Conservation (phyloP, 805 yeast species). For the Ogataea nitratoaversa region DNA sequence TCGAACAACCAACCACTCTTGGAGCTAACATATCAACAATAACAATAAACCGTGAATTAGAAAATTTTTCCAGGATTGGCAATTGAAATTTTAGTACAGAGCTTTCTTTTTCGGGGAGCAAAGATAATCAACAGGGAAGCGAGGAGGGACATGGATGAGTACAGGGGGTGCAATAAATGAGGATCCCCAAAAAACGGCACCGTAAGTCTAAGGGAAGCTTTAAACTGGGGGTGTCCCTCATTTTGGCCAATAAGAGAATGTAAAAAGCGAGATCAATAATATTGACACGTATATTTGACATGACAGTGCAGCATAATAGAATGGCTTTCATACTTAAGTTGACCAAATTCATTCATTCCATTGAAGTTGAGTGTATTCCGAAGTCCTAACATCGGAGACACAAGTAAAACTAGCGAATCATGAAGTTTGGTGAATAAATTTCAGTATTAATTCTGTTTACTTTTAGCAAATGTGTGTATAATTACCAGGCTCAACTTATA, state of each 20-base stretch:
- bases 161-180: slow-evolving; percentile 13
- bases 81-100: too few species aligned
- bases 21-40: neutral
- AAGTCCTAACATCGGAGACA: neutral
- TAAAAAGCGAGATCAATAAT: neutral
- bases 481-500: too few species aligned
- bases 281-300: neutral
- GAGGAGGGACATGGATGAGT: slow-evolving; percentile 3
- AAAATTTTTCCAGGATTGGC: neutral
- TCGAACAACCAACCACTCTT: too few species aligned
- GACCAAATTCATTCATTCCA: too few species aligned
- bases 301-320: neutral
- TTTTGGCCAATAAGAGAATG: slow-evolving; percentile 10
- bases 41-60: neutral
- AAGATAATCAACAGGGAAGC: too few species aligned
- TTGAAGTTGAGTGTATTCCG: neutral
- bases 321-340: too few species aligned
- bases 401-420: neutral
- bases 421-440: too few species aligned
- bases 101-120: too few species aligned
- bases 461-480: too few species aligned
- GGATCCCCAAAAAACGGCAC: neutral
- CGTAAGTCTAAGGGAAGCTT: neutral
- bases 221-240: slow-evolving; percentile 6
- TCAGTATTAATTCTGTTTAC: too few species aligned